Evolutionary conservation across 768 basidiomycete species (phyloP).

Genomic region (Rhodosporidiobolus sp.): DNA sequence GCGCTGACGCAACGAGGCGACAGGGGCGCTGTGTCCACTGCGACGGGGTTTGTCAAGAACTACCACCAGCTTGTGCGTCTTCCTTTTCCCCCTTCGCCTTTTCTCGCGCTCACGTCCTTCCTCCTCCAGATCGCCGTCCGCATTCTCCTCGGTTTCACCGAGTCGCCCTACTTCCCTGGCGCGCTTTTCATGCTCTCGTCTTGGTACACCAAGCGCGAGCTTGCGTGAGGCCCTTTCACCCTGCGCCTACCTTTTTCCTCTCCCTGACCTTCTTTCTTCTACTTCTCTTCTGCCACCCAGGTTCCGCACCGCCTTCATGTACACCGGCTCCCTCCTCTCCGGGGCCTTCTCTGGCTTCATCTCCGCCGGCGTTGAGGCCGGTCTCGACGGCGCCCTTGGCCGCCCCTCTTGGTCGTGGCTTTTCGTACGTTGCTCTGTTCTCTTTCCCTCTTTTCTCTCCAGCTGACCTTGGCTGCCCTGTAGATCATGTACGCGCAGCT

Average conservation of each 20-base stretch:
- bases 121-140: conserved; percentile 44
- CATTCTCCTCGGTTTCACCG: conserved; percentile 43
- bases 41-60: conserved; percentile 42
- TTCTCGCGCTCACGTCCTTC: too few species aligned
- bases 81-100: too few species aligned
- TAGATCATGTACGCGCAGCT: conserved; percentile 1
- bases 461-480: too few species aligned
- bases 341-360: conserved; percentile 30
- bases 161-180: conserved; percentile 44
- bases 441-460: too few species aligned
- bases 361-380: conserved; percentile 28
- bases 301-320: conserved; percentile 21
- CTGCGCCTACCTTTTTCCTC: not conserved
- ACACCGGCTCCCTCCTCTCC: conserved; percentile 39
- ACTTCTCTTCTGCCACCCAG: not conserved
- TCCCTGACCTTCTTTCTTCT: not conserved
- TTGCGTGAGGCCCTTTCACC: not conserved
- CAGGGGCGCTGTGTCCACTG: conserved; percentile 30
- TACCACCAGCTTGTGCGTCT: conserved; percentile 35
- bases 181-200: conserved; percentile 41
- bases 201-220: conserved; percentile 45
- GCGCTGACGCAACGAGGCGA: not conserved
- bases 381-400: conserved; percentile 21
- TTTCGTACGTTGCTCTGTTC: not conserved
- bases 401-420: conserved; percentile 23